Evolutionary conservation across 1,139 yeast genomes (phyloP), one percentile per base, ranked within the genome.

Genomic region (Zhuliangozyma parablackwelliae): DNA sequence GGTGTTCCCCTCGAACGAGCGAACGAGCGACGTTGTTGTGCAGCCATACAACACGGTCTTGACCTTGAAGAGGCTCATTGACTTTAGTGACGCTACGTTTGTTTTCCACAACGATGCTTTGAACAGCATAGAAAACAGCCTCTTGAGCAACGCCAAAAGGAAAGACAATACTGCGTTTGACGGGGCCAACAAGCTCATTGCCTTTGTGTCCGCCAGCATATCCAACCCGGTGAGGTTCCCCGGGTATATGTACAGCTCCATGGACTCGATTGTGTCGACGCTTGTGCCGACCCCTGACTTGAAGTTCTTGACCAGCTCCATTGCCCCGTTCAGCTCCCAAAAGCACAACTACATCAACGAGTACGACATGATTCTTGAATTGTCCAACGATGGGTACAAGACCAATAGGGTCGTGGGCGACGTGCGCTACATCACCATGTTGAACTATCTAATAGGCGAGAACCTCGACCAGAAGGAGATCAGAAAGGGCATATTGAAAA

Each of bases 41-140:
- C 97, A 92, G 56, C 98, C 98, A 0, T 92, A 92, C 62, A 92
- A 92, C 57, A 82, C 95, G 0, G 71, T 94, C 21, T 63, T 92
- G 38, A 83, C 98, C 0, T 66, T 94, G 45, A 80, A 82, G 52
- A 65, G 97, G 48, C 70, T 92, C 42, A 85, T 88, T 5, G 92
- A 87, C 46, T 78, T 75, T 50, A 85, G 96, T 34, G 97, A 92
- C 58, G 83, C 89, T 2, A 83, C 89, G 23, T 72, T 89, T 30
- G 94, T 92, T 3, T 83, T 90, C 53, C 97, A 92, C 54, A 92
- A 92, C 57, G 89, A 86, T 43, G 92, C 97, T 0, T 63, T 92
- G 41, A 72, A 82, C 48, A 63, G 80, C 8, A 78, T 85, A 25
- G 89, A 89, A 33, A 41, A 73, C 72, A 27, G 74, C 56, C 43